Conservation (phyloP, 139 green algal genomes). For the Nannochloris sp. region DNA sequence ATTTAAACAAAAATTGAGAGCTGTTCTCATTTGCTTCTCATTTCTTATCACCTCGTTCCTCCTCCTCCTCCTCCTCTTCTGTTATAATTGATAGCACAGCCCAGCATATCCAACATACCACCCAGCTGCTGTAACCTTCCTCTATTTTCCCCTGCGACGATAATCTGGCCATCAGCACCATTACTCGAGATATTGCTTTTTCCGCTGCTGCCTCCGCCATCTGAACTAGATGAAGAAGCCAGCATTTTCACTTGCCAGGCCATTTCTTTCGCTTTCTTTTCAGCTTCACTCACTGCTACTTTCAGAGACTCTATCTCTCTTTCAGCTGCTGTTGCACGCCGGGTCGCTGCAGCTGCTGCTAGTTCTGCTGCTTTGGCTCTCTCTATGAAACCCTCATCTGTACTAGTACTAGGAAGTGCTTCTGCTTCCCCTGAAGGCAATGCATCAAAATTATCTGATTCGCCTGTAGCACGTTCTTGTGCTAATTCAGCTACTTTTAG, state of each 20-base stretch:
- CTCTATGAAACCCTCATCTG: neutral
- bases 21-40: neutral
- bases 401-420: no score
- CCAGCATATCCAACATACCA: conserved; percentile 35
- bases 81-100: conserved; percentile 33
- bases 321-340: conserved; percentile 29
- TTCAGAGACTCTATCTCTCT: conserved; percentile 22
- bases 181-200: no score
- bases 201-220: neutral
- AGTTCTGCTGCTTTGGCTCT: conserved; percentile 26
- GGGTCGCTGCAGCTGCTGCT: conserved; percentile 17
- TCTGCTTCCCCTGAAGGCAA: neutral
- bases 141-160: neutral
- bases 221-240: conserved; percentile 11
- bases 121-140: conserved; percentile 4
- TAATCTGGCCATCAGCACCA: neutral
- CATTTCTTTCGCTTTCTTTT: neutral
- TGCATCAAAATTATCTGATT: conserved; percentile 9
- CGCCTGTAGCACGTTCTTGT: neutral
- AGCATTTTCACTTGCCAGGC: conserved; percentile 43
- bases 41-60: neutral
- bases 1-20: no score
- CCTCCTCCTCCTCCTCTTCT: neutral
- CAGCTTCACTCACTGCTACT: conserved; percentile 1
- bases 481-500: conserved; percentile 4